Evolutionary conservation across 305 asterid species (phyloP), one percentile per base, ranked within the genome.

Genomic region (Nicotiana rustica): DNA sequence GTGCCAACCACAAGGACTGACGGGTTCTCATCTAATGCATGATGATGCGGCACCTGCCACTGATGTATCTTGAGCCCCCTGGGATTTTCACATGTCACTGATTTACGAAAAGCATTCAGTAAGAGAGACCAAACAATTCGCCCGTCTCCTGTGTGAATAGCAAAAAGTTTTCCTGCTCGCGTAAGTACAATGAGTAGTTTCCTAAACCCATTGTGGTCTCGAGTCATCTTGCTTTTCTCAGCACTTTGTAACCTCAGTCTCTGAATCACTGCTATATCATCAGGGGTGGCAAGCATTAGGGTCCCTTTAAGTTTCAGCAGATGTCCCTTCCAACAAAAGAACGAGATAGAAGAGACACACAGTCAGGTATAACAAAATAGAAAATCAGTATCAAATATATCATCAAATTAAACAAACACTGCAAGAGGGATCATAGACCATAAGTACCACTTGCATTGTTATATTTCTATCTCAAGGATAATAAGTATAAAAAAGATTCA

Each of bases 1-100:
- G 91, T 94, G 83, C 98, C 99, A 85, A 94, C 90, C 76, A 94
- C 93, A 78, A 95, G 90, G 81, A 95, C 92, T 38, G 99, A 93
- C 75, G 99, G 98, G 78, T 95, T 91, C 87, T 93, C 95, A 80
- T 95, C 97, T 90, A 95, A 57, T 38, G 94, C 98, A 88, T 95
- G 99, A 89, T 95, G 99, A 88, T 95, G 99, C 81, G 99, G 99
- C 81, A 92, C 97, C 85, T 94, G 99, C 99, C 99, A 95, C 84
- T 92, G 97, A 82, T 92, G 87, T 81, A 95, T 87, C 66, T 93
- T 92, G 78, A 95, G 89, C 81, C 89, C 94, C 82, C 83, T 88
- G 38, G 98, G 99, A 80, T 82, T 83, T 85, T 92, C 85, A 68
- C 98, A 95, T 12, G 88, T 83, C 83, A 88, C 92, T 13, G 97